Conservation (phyloP, 306 rosid genomes). For the Heteromeles arbutifolia region DNA sequence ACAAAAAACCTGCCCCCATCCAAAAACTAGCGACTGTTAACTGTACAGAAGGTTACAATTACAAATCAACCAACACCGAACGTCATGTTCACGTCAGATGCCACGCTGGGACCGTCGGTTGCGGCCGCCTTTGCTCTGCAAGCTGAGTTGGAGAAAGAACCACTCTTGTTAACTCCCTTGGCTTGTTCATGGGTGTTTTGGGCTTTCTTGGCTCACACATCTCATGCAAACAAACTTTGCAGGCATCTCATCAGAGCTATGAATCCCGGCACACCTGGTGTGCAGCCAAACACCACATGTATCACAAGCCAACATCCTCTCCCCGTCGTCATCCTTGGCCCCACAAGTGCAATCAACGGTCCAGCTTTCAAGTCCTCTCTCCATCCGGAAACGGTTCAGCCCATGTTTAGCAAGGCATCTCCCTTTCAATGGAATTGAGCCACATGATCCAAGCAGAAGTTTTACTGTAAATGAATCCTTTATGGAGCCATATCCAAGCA, state of each 20-base stretch:
- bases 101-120: slow-evolving; percentile 6
- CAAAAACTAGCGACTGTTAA: not conserved
- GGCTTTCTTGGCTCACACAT: slow-evolving; percentile 15
- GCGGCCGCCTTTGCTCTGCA: slow-evolving; percentile 39
- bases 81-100: slow-evolving; percentile 27
- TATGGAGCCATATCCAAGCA: slow-evolving; percentile 37
- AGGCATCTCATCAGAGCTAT: slow-evolving; percentile 32
- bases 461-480: slow-evolving; percentile 39
- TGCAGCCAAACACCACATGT: slow-evolving; percentile 72
- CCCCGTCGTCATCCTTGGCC: slow-evolving; percentile 75
- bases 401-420: slow-evolving; percentile 45
- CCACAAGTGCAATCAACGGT: slow-evolving; percentile 66
- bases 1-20: not conserved
- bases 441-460: slow-evolving; percentile 43
- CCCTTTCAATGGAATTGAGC: slow-evolving; percentile 40
- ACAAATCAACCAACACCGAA: slow-evolving; percentile 45
- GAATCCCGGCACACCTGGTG: slow-evolving; percentile 64
- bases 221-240: slow-evolving; percentile 39
- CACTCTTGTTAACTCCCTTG: slow-evolving; percentile 7
- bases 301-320: slow-evolving; percentile 74
- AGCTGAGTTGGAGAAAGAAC: slow-evolving; percentile 7
- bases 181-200: not conserved
- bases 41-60: slow-evolving; percentile 20
- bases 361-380: slow-evolving; percentile 63
- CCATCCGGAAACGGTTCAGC: slow-evolving; percentile 51